phyloP scores from a whole-genome alignment of 2,329 filamentous ascomycete genomes.

The Paraphaeosphaeria minitans region DNA sequence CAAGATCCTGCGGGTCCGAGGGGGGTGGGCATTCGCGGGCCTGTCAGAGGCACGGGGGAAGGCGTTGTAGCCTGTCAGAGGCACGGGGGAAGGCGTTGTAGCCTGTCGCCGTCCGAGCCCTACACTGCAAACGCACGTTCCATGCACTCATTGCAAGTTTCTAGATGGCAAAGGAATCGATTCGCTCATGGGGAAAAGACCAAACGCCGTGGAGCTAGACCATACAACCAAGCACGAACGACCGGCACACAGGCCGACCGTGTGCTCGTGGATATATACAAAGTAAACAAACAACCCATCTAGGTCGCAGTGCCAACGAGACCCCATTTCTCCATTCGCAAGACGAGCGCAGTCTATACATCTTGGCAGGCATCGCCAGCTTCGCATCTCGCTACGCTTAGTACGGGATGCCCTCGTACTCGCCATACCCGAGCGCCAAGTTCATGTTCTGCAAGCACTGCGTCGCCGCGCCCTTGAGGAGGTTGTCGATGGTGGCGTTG shows the following conservation, averaged over 20 bases:
- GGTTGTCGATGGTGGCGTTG: slow-evolving; percentile 90
- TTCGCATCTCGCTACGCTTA: slow-evolving; percentile 16
- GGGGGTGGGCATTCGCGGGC: no score
- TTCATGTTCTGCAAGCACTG: slow-evolving; percentile 98
- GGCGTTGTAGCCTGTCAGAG: no score
- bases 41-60: no score
- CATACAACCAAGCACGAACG: slow-evolving; percentile 3
- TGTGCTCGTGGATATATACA: slow-evolving; percentile 1
- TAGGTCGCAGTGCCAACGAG: not conserved
- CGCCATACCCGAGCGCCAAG: slow-evolving; percentile 82
- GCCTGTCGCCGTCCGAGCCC: no score
- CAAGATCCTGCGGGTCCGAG: no score
- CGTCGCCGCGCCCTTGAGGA: slow-evolving; percentile 90
- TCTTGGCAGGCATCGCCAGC: not conserved
- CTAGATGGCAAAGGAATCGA: not conserved
- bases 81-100: no score
- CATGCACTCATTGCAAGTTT: not conserved
- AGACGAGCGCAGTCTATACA: not conserved
- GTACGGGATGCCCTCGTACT: slow-evolving; percentile 83
- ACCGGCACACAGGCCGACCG: not conserved
- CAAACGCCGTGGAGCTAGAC: slow-evolving; percentile 2
- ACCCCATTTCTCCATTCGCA: not conserved
- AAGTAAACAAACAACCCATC: not conserved
- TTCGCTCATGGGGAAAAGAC: not conserved
- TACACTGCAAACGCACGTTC: not conserved